Conservation (phyloP, 1,139 yeast genomes). For the Candida sp. region DNA sequence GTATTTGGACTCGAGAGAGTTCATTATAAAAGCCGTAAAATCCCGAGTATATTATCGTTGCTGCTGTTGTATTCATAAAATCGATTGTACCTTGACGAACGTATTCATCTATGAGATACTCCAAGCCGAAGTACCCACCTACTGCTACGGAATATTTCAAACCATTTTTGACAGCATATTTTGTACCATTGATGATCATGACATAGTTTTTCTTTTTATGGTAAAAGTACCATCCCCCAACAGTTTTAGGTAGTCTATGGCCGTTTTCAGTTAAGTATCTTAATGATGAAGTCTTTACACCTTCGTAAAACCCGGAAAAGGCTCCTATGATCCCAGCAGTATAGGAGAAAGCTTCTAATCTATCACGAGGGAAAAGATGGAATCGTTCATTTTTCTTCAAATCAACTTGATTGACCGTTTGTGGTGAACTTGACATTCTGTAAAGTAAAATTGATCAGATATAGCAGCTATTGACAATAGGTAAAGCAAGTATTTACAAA, state of each 20-base stretch:
- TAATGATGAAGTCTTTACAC: slow-evolving; percentile 54
- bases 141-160: slow-evolving; percentile 46
- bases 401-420: slow-evolving; percentile 7
- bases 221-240: slow-evolving; percentile 88
- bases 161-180: slow-evolving; percentile 40
- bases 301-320: slow-evolving; percentile 59
- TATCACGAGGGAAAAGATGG: slow-evolving; percentile 35
- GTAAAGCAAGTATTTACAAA: no score
- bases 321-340: slow-evolving; percentile 56
- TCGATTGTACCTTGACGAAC: slow-evolving; percentile 52
- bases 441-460: neutral
- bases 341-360: slow-evolving; percentile 28
- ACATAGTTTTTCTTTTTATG: slow-evolving; percentile 83
- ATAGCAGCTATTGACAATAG: no score
- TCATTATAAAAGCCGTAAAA: slow-evolving; percentile 44
- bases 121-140: slow-evolving; percentile 55
- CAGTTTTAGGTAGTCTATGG: slow-evolving; percentile 73
- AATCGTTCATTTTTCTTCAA: slow-evolving; percentile 30
- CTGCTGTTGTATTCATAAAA: slow-evolving; percentile 54
- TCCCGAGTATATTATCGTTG: slow-evolving; percentile 54
- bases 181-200: slow-evolving; percentile 55
- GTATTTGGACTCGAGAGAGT: slow-evolving; percentile 46
- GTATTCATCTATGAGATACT: slow-evolving; percentile 53
- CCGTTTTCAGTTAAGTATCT: slow-evolving; percentile 78
- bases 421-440: neutral